phyloP scores from a whole-genome alignment of 371 early-diverging fungal genomes.

The Quaeritorhiza haematococci region DNA sequence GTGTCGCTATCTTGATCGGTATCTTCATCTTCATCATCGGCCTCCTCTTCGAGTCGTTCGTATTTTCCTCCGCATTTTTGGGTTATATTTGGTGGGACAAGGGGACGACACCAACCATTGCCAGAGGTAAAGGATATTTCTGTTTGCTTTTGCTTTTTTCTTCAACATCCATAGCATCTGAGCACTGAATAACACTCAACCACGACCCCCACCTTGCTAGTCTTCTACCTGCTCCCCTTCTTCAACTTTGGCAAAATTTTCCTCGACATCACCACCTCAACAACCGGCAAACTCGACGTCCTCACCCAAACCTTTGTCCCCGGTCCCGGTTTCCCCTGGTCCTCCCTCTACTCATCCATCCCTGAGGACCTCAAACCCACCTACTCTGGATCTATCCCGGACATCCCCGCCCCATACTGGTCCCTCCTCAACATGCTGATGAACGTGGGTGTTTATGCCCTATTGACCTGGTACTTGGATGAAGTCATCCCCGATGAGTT shows the following conservation, averaged over 20 bases:
- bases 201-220: constrained; percentile 16
- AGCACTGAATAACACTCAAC: too few relatives aligned
- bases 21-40: constrained; percentile 71
- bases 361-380: constrained; percentile 38
- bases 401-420: constrained; percentile 51
- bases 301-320: constrained; percentile 38
- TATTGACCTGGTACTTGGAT: constrained; percentile 61
- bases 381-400: constrained; percentile 43
- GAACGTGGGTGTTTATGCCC: constrained; percentile 46
- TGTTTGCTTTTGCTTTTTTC: background rate
- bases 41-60: constrained; percentile 62
- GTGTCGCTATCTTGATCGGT: constrained; percentile 55
- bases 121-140: constrained; percentile 23
- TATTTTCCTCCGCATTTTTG: constrained; percentile 46
- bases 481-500: constrained; percentile 66
- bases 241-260: constrained; percentile 72
- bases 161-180: too few relatives aligned
- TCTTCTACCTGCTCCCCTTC: constrained; percentile 53
- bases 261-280: constrained; percentile 54
- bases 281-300: constrained; percentile 54
- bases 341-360: constrained; percentile 42
- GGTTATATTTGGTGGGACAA: constrained; percentile 65
- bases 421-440: constrained; percentile 55
- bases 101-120: constrained; percentile 24
- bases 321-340: constrained; percentile 42